Evolutionary conservation across 2,329 filamentous ascomycete genomes (phyloP), one percentile per base, ranked within the genome.

Genomic region (Fusarium pininemorale): DNA sequence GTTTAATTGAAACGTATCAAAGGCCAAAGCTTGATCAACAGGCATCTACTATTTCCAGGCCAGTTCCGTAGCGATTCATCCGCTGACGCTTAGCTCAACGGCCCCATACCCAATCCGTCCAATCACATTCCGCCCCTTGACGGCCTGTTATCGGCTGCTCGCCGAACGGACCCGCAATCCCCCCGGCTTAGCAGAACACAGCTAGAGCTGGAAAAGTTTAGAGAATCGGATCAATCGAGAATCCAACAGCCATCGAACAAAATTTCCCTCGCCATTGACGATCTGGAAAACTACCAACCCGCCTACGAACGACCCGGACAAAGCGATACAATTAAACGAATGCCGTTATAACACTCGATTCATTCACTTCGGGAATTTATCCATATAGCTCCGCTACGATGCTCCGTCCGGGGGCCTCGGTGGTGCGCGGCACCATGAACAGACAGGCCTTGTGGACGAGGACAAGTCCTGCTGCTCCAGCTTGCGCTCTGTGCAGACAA

Each of bases 331-430:
- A 30, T 24, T 20, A 37, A 53, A 42, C 72, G 72, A 73, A 74
- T 75, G 72, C 32, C 50, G 65, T 67, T 35, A 73, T 73, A 51
- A 44, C 24, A 51, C n/a, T 54, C 60, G 32, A 39, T n/a, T 38
- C 12, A 28, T 18, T 30, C 39, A 61, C 54, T 26, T 28, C 14
- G 48, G 42, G 20, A 42, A 55, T 37, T 37, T 37, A 42, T 55
- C 57, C 59, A 44, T 56, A 71, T 42, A 60, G 39, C 47, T 48
- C 50, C 66, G 53, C 51, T 66, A 90, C 90, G 88, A 88, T 85
- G 83, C 85, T 90, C 81, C 87, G 85, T 81, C 83, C 85, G 69
- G 85, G 87, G 84, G 85, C 87, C 81, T 84, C 85, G 77, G 81
- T 83, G 83, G 84, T 90, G 78, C 83, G 84, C 66, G 80, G 82